Evolutionary conservation across 345 rosid genomes (phyloP), one percentile per base, ranked within the genome.

Genomic region (Balakata baccata): DNA sequence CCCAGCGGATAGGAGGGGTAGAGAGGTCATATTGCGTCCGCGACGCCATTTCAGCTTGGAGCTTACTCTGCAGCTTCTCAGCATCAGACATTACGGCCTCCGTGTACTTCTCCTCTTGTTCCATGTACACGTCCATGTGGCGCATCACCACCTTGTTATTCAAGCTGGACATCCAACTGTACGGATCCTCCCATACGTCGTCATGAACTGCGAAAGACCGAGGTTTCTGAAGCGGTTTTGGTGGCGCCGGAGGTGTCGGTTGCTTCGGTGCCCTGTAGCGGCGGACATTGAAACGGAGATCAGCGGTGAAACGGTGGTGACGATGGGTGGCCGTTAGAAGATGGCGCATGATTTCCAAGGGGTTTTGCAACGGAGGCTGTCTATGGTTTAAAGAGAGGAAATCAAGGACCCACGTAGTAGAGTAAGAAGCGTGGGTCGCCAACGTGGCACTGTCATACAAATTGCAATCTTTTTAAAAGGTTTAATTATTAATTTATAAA

Each of bases 81-180:
- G 96, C 88, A 69, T 83, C 96, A 22, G 87, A 85, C 85, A 95
- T 80, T 7, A 91, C 86, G 12, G 99, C 98, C 73, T 95, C 97
- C 1, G 87, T 72, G 71, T 92, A 95, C 89, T 95, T 95, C 82
- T 92, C 98, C 74, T 95, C 99, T 77, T 88, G 94, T 81, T 95
- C 98, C 98, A 92, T 89, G 81, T 81, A 84, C 64, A 91, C 84
- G 81, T 91, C 98, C 99, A 95, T 92, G 80, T 95, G 98, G 29
- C 97, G 86, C 98, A 92, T 92, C 51, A 97, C 97, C 57, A 95
- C 99, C 79, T 89, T 89, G 82, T 95, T 97, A 37, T 80, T 86
- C 37, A 95, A 86, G 75, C 77, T 85, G 64, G 97, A 87, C 98
- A 95, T 95, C 99, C 99, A 95, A 73, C 89, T 83, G 86, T 95